Evolutionary conservation across 2,329 filamentous ascomycete species (phyloP).

Genomic region (Paecilomyces variotii): DNA sequence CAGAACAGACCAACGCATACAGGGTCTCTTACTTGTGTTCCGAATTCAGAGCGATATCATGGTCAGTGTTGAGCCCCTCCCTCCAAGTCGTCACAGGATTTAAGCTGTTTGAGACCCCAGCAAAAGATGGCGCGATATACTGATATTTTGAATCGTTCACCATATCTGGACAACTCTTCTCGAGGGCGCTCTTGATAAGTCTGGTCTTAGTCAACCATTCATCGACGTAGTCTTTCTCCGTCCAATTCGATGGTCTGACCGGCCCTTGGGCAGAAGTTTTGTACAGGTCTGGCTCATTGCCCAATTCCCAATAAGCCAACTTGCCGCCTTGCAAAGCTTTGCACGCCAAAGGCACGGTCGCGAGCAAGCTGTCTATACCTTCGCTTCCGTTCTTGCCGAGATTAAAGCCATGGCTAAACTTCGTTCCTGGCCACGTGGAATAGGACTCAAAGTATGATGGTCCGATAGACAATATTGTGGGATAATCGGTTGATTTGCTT

Average conservation of each 20-base stretch:
- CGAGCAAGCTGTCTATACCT: conserved; percentile 45
- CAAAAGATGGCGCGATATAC: conserved; percentile 54
- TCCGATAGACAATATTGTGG: conserved; percentile 53
- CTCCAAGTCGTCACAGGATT: conserved; percentile 45
- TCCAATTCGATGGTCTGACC: conserved; percentile 46
- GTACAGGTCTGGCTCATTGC: conserved; percentile 58
- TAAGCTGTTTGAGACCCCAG: conserved; percentile 44
- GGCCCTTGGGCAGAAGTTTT: conserved; percentile 45
- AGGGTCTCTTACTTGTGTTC: conserved; percentile 49
- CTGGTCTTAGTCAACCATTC: conserved; percentile 52
- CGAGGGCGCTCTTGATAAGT: conserved; percentile 40
- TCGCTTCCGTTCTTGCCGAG: conserved; percentile 45
- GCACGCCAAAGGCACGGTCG: conserved; percentile 51
- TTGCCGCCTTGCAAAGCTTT: conserved; percentile 45
- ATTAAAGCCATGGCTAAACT: conserved; percentile 57
- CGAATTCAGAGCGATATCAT: conserved; percentile 46
- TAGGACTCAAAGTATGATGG: conserved; percentile 58
- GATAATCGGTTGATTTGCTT: conserved; percentile 49
- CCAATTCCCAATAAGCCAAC: conserved; percentile 53
- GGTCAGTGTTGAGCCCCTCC: conserved; percentile 45
- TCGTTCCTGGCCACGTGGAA: conserved; percentile 46
- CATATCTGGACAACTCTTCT: conserved; percentile 45
- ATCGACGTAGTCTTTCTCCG: conserved; percentile 47
- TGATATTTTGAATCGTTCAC: conserved; percentile 34
- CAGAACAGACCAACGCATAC: neutral